Evolutionary conservation across 768 basidiomycete species (phyloP), one percentile per base, ranked within the genome.

Genomic region (button mushroom (Agaricus bisporus)): DNA sequence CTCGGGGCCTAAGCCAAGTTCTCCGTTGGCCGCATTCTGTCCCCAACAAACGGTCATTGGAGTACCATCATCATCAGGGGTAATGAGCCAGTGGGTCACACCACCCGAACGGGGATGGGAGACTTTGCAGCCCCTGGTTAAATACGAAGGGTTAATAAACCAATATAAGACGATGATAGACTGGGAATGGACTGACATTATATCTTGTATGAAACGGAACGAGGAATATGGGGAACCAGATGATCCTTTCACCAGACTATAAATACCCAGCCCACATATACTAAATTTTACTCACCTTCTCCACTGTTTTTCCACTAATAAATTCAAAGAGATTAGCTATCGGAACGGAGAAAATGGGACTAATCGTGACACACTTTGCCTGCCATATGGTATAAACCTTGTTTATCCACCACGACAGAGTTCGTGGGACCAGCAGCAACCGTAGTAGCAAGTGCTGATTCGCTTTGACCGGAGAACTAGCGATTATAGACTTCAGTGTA

Each of bases 271-370:
- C 15, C 38, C 1, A 28, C 29, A 29, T 22, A 15, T 15, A 44
- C 3, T 17, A 26, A 1, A 2, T 41, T 42, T 26, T 15, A 60
- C 70, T 49, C 60, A 81, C 93, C 95, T 68, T 97, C 95, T 10
- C 95, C 95, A 5, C 91, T 93, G 58, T 85, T 90, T 69, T 98
- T 98, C 90, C 91, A 98, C 82, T 93, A 66, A 1, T 45, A 29
- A 26, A 8, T 11, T 45, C 11, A 26, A 2, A 60, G 55, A 55
- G 50, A 26, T 50, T 14, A 51, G 44, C 3, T 12, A 15, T 25
- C 11, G 50, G 20, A 14, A 17, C 37, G 5, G 12, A 55, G 18
- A 43, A 45, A 26, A 49, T 32, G 17, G 41, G 28, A 32, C 28
- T 25, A 42, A 57, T n/a, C 38, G 47, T 48, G 49, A 36, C 59